Conservation (phyloP, 129 eudicot species). For the Ambrosia artemisiifolia region DNA sequence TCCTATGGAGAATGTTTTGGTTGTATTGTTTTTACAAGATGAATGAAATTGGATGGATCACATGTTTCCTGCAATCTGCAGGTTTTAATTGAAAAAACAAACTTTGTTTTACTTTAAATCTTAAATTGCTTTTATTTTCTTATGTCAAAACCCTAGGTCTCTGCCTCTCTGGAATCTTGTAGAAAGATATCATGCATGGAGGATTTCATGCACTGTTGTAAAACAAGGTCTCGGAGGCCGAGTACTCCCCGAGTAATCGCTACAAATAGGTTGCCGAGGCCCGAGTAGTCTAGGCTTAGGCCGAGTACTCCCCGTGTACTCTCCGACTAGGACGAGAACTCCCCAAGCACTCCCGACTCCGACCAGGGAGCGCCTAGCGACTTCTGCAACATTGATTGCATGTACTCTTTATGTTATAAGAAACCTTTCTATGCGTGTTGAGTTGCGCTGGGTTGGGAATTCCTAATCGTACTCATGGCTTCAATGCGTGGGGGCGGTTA, state of each 20-base stretch:
- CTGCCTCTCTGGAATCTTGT: neutral
- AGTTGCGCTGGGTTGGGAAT: too few relatives aligned
- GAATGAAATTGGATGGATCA: constrained; percentile 21
- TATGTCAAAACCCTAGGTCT: neutral
- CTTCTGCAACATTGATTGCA: too few relatives aligned
- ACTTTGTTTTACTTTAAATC: neutral
- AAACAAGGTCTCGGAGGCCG: too few relatives aligned
- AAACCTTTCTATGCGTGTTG: neutral
- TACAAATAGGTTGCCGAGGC: too few relatives aligned
- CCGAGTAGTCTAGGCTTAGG: too few relatives aligned
- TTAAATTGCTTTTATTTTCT: neutral
- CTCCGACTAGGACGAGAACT: too few relatives aligned
- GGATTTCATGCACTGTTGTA: neutral
- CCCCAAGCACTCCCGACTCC: too few relatives aligned
- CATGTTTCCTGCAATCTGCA: constrained; percentile 22
- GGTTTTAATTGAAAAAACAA: neutral
- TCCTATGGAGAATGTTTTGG: constrained; percentile 14
- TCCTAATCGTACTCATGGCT: too few relatives aligned
- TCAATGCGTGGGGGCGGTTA: too few relatives aligned
- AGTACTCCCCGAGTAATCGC: too few relatives aligned
- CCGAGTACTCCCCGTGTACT: too few relatives aligned
- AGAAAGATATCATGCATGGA: neutral
- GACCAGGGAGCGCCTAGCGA: too few relatives aligned
- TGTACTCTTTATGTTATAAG: neutral
- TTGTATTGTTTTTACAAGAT: constrained; percentile 15